These are phyloP conservation scores for Yamadazyma laniorum DNA, from an alignment of 805 yeast genomes.

Conservation along the genomic window DNA sequence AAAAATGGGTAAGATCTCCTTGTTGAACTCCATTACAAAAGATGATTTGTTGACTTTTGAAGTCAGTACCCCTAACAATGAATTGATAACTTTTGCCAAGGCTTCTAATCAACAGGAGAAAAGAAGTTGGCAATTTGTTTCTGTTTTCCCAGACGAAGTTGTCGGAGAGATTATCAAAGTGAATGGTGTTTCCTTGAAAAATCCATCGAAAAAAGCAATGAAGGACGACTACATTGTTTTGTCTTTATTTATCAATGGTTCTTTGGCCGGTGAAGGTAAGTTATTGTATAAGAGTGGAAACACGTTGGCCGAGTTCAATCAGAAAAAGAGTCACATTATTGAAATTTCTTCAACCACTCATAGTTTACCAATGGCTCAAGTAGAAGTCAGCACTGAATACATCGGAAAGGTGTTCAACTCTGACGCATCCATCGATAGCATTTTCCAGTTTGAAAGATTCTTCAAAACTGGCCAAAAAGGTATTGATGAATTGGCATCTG, in stretches of 20 bases:
- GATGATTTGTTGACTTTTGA: constrained; percentile 53
- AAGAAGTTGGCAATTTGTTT: constrained; percentile 65
- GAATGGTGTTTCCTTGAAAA: constrained; percentile 49
- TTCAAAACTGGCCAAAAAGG: constrained; percentile 43
- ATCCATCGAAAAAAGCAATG: constrained; percentile 29
- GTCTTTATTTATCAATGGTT: constrained; percentile 62
- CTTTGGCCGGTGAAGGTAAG: constrained; percentile 56
- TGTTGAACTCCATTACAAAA: constrained; percentile 25
- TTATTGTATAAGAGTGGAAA: constrained; percentile 49
- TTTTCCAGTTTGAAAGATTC: constrained; percentile 52
- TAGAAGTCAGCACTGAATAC: constrained; percentile 60
- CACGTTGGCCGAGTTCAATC: constrained; percentile 46
- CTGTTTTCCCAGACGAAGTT: constrained; percentile 68
- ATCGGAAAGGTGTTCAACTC: constrained; percentile 67
- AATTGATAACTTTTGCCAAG: constrained; percentile 55
- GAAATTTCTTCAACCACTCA: constrained; percentile 42
- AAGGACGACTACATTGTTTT: constrained; percentile 56
- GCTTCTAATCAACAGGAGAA: constrained; percentile 59
- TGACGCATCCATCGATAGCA: constrained; percentile 51
- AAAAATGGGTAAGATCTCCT: constrained; percentile 49
- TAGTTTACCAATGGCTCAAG: constrained; percentile 41
- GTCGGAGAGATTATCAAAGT: constrained; percentile 71
- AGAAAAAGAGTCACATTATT: constrained; percentile 40
- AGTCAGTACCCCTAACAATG: constrained; percentile 51
- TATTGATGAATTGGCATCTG: constrained; percentile 44